phyloP scores from a whole-genome alignment of 805 yeast genomes.

The Brettanomyces custersianus region DNA sequence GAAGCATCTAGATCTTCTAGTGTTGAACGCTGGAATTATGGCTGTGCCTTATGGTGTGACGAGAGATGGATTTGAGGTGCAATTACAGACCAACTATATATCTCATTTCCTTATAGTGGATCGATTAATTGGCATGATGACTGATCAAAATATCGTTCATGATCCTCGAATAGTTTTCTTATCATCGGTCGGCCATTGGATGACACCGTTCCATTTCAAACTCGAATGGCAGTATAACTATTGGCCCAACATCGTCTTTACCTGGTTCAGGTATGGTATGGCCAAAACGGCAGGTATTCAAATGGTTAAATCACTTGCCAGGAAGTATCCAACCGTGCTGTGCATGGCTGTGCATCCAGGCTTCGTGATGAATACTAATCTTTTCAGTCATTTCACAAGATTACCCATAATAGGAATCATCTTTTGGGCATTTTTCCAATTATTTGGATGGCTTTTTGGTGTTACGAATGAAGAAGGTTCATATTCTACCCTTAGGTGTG shows the following conservation, averaged over 20 bases:
- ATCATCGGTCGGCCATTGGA: constrained; percentile 57
- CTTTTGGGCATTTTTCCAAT: constrained; percentile 63
- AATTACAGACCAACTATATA: constrained; percentile 69
- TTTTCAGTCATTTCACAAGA: constrained; percentile 69
- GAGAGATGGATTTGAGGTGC: constrained; percentile 61
- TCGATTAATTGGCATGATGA: constrained; percentile 44
- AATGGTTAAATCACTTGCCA: constrained; percentile 52
- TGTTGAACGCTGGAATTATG: constrained; percentile 77
- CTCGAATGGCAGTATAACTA: constrained; percentile 43
- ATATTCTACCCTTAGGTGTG: constrained; percentile 52
- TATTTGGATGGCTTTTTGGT: constrained; percentile 63
- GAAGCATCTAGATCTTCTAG: constrained; percentile 44
- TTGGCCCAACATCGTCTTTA: constrained; percentile 58
- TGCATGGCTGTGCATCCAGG: constrained; percentile 77
- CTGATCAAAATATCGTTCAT: constrained; percentile 20
- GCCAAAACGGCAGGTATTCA: constrained; percentile 78
- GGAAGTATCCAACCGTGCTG: constrained; percentile 55
- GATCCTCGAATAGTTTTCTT: constrained; percentile 52
- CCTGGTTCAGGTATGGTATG: constrained; percentile 70
- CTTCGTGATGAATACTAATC: constrained; percentile 71
- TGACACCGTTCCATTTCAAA: constrained; percentile 39
- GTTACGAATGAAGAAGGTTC: constrained; percentile 67
- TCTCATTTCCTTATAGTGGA: constrained; percentile 68
- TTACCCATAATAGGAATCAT: constrained; percentile 69
- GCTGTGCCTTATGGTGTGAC: constrained; percentile 63